Base-by-base conservation (phyloP, 805 yeast species). In the Clavispora vitiphila region DNA sequence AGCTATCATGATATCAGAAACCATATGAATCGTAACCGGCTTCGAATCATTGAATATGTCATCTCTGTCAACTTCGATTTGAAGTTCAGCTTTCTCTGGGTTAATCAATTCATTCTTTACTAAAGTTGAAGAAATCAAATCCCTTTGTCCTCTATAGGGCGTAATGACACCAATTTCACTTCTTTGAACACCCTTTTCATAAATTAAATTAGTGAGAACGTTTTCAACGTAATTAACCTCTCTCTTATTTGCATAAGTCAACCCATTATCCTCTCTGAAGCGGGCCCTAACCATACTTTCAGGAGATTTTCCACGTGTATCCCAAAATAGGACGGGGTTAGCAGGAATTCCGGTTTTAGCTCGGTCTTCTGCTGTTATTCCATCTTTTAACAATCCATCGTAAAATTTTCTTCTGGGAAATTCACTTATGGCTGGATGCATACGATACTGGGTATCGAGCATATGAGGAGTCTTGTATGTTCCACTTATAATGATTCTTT, bases 131-230 rank as follows among this genome's bases (percentile, higher is more conserved):
- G 88, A 78, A 14, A 83, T 61, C 43, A 78, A 56, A 53, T 82
- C 86, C 50, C 89, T 65, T 54, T 83, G 90, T 0, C 86, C 87
- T 34, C 86, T 74, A 56, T 83, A 83, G n/a, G 88, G 87, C 0
- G 89, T 83, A 42, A 83, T 79, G 11, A 83, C 65, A 48, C 87
- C 85, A 40, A 83, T 81, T 27, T 77, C 72, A 2, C 65, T 59
- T 31, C 71, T 67, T 8, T 62, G 49, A 21, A 82, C 72, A 11
- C 70, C 67, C 52, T 81, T 79, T 24, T 78, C 82, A 44, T 71
- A 65, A 15, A 81, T 71, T 48, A 83, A 63, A 19, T 64, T 66
- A 35, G 69, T 74, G 34, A 83, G 51, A 0, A 74, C 62, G 42
- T 74, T 65, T n/a, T 72, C 53, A 8, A 83, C 69, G 31, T 61